Base-by-base conservation (phyloP, 352 stramenopile genomes). In the Globisporangium apiculatum region DNA sequence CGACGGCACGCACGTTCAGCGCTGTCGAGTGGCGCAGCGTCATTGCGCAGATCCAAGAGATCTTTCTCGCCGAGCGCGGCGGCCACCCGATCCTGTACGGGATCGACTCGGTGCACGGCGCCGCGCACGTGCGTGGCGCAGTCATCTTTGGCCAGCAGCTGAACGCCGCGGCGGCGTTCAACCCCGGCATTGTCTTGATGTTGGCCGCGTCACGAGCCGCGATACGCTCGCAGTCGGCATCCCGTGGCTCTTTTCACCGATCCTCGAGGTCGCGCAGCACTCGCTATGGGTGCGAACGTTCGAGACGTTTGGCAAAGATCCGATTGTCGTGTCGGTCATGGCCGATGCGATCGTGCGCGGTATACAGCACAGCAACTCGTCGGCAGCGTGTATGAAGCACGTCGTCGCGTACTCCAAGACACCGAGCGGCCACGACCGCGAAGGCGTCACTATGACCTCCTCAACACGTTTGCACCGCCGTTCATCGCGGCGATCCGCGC, bases 261-360 rank as follows among this genome's bases (percentile, higher is more conserved):
- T 97, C 17, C 72, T 91, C 12, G 84, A 94, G 56, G 71, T 98
- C 53, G 83, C 83, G 0, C 81, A 87, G 51, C 91, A 97, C 59
- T 82, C 89, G 0, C 70, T 92, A 11, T 98, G 92, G 91, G 65
- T 83, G 4, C 71, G 93, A 14, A 91, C 94, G 5, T 98, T 86
- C 58, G 94, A 98, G 68, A 98, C 91, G 10, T 98, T 98, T 72
- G 91, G 94, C 5, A 89, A 98, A 80, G 90, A 98, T 57, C 87
- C 89, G 7, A 61, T 89, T 38, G 36, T 97, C 7, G 87, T 87
- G 1, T 80, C 85, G 0, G 64, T 83, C 45, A 92, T 98, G 79
- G 89, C 76, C 1, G 66, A 77, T 41, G 75, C 75, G 4, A 80
- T 95, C 49, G 66, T 97, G 35, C 65, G 76, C 7, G 92, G 92